phyloP scores from a whole-genome alignment of 1,139 yeast species.

The Diutina mesorugosa region DNA sequence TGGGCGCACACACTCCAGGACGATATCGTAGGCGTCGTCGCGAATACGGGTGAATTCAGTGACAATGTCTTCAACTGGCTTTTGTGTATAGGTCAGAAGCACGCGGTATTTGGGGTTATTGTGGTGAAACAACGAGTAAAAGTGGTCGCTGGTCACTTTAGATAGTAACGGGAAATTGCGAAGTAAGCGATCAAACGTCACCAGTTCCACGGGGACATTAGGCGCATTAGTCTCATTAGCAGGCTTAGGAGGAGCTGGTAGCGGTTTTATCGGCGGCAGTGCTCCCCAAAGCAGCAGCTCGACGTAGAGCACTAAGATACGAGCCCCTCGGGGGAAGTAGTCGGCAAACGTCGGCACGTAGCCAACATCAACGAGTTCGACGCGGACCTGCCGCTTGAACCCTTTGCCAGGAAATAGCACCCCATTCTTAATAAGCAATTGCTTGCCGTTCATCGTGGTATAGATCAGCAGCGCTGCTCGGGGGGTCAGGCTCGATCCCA shows the following conservation, averaged over 20 bases:
- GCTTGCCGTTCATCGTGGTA: slow-evolving; percentile 48
- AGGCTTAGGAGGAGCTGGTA: neutral
- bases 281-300: slow-evolving; percentile 31
- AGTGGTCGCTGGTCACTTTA: slow-evolving; percentile 33
- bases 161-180: slow-evolving; percentile 35
- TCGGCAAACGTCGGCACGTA: slow-evolving; percentile 32
- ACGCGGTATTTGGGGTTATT: slow-evolving; percentile 20
- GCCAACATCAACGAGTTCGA: slow-evolving; percentile 29
- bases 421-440: slow-evolving; percentile 45
- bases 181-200: slow-evolving; percentile 20
- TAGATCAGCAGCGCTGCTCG: slow-evolving; percentile 31
- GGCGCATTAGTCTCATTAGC: neutral
- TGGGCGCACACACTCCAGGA: neutral
- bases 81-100: neutral
- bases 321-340: slow-evolving; percentile 35
- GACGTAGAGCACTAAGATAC: slow-evolving; percentile 39
- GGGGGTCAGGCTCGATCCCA: slow-evolving; percentile 26
- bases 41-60: neutral
- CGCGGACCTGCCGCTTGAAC: slow-evolving; percentile 34
- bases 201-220: neutral
- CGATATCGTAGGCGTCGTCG: neutral
- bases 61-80: neutral
- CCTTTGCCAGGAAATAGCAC: slow-evolving; percentile 43
- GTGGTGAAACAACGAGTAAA: slow-evolving; percentile 29
- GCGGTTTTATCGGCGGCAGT: neutral